Evolutionary conservation across 805 yeast species (phyloP).

Genomic region (Ogataea glucozyma): DNA sequence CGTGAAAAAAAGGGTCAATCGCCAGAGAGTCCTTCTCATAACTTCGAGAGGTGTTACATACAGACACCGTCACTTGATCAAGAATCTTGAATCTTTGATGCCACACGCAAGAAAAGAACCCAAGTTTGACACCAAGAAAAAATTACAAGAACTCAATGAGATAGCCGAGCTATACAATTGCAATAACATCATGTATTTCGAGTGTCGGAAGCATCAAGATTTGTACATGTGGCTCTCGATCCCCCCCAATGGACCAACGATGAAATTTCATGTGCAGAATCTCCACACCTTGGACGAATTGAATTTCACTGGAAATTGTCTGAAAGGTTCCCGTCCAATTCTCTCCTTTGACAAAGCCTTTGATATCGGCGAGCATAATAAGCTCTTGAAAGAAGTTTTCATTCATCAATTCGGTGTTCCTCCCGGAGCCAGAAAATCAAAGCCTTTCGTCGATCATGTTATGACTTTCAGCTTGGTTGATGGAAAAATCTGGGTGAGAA

Average conservation of each 20-base stretch:
- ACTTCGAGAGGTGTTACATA: constrained; percentile 94
- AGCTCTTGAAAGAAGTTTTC: constrained; percentile 80
- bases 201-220: constrained; percentile 94
- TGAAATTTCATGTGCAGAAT: constrained; percentile 91
- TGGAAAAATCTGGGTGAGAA: constrained; percentile 92
- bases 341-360: constrained; percentile 84
- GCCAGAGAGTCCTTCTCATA: constrained; percentile 84
- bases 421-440: constrained; percentile 84
- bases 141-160: constrained; percentile 85
- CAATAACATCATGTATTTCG: constrained; percentile 91
- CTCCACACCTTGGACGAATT: constrained; percentile 94
- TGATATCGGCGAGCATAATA: constrained; percentile 65
- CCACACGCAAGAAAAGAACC: constrained; percentile 98
- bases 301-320: constrained; percentile 94
- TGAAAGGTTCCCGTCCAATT: constrained; percentile 93
- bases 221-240: constrained; percentile 92
- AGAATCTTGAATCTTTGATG: constrained; percentile 72
- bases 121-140: constrained; percentile 89
- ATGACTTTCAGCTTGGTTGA: constrained; percentile 91
- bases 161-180: constrained; percentile 97
- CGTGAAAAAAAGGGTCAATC: constrained; percentile 64
- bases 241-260: constrained; percentile 97
- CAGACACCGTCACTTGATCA: constrained; percentile 92
- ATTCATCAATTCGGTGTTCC: constrained; percentile 92
- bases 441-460: constrained; percentile 95